These are phyloP conservation scores for Fusarium miscanthi DNA, from an alignment of 2,329 filamentous ascomycete genomes.

Conservation along the genomic window DNA sequence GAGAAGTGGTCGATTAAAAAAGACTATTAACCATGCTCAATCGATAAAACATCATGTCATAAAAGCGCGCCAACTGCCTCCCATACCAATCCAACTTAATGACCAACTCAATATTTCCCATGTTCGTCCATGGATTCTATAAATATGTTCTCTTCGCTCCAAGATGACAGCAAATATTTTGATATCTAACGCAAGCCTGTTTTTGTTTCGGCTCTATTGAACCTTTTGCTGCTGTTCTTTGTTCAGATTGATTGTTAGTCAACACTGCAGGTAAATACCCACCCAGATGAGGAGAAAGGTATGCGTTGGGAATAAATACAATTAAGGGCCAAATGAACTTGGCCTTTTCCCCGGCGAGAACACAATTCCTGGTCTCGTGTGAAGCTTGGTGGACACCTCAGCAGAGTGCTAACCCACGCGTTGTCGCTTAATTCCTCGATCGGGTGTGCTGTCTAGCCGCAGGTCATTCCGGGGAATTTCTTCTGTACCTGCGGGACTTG, in stretches of 20 bases:
- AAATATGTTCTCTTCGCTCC: neutral
- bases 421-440: conserved; percentile 52
- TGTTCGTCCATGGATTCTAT: conserved; percentile 18
- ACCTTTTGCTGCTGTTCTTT: neutral
- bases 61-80: conserved; percentile 11
- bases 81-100: neutral
- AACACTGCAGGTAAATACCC: neutral
- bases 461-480: conserved; percentile 61
- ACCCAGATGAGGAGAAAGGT: neutral
- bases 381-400: neutral
- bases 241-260: neutral
- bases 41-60: conserved; percentile 15
- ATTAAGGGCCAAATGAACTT: neutral
- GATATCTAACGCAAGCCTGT: conserved; percentile 2
- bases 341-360: neutral
- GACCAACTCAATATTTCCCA: neutral
- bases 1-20: conserved; percentile 10
- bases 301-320: conserved; percentile 9
- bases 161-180: conserved; percentile 1
- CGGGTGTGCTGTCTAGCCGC: conserved; percentile 39
- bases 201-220: neutral
- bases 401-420: conserved; percentile 47
- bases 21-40: conserved; percentile 7
- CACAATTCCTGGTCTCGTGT: neutral
- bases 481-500: conserved; percentile 62